phyloP scores from a whole-genome alignment of 495 filamentous ascomycete species.

The Halenospora varia region DNA sequence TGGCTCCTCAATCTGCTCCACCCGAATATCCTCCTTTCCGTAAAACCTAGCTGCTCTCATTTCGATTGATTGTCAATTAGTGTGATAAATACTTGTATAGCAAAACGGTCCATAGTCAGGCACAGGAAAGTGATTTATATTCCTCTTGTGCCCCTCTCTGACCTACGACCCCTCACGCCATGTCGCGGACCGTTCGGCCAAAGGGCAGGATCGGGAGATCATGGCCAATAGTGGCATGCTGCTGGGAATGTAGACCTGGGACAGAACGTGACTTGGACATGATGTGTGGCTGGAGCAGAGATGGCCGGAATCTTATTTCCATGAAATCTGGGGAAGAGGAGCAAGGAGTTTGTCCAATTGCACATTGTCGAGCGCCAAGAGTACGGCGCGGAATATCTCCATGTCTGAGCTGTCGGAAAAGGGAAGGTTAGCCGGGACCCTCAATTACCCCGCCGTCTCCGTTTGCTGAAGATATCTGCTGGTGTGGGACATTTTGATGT shows the following conservation, averaged over 20 bases:
- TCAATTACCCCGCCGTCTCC: not conserved
- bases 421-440: not conserved
- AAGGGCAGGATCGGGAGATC: not conserved
- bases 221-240: not conserved
- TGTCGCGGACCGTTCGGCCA: not conserved
- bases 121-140: not conserved
- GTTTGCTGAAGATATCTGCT: too few relatives aligned
- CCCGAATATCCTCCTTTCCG: slow-evolving; percentile 39
- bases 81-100: not conserved
- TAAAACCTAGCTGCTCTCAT: slow-evolving; percentile 40
- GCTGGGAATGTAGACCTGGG: not conserved
- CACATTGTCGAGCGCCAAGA: not conserved
- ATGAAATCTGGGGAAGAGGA: not conserved
- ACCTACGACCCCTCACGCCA: not conserved
- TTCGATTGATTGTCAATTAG: not conserved
- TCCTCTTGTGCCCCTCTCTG: not conserved
- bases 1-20: slow-evolving; percentile 35
- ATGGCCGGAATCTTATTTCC: not conserved
- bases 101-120: not conserved
- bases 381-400: not conserved
- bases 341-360: not conserved
- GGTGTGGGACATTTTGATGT: too few relatives aligned
- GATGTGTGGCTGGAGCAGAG: not conserved
- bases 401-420: not conserved
- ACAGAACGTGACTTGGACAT: not conserved